These are phyloP conservation scores for Solanum pimpinellifolium DNA, from an alignment of 257 asterid genomes.

Conservation along the genomic window DNA sequence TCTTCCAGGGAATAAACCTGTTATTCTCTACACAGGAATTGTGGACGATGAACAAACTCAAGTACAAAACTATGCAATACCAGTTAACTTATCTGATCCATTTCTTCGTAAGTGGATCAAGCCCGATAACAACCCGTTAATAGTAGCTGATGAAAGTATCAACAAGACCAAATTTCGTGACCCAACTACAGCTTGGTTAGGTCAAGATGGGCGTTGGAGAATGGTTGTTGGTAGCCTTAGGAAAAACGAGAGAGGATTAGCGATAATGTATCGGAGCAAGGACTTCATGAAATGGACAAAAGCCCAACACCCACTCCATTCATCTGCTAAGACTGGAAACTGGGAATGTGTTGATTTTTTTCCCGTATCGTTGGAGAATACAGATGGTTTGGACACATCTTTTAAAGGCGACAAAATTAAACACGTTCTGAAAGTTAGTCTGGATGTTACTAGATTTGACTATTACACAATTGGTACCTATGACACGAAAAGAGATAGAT, in stretches of 20 bases:
- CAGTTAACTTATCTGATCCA: not conserved
- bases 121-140: conserved; percentile 7
- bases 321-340: not conserved
- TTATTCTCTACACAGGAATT: not conserved
- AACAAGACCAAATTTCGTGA: conserved; percentile 7
- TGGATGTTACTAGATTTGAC: not conserved
- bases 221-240: not conserved
- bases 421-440: not conserved
- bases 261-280: not conserved
- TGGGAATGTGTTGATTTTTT: not conserved
- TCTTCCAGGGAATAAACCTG: conserved; percentile 3
- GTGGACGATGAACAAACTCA: not conserved
- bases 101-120: conserved; percentile 12
- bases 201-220: conserved; percentile 7
- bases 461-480: not conserved
- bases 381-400: not conserved
- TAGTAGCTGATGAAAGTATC: not conserved
- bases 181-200: conserved; percentile 19
- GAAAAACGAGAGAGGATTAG: not conserved
- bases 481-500: not conserved
- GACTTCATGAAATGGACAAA: not conserved
- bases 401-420: not conserved
- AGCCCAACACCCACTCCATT: not conserved
- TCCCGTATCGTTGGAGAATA: not conserved
- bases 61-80: conserved; percentile 17